Conservation (phyloP, 805 yeast genomes). For the Wickerhamiella nectarea region DNA sequence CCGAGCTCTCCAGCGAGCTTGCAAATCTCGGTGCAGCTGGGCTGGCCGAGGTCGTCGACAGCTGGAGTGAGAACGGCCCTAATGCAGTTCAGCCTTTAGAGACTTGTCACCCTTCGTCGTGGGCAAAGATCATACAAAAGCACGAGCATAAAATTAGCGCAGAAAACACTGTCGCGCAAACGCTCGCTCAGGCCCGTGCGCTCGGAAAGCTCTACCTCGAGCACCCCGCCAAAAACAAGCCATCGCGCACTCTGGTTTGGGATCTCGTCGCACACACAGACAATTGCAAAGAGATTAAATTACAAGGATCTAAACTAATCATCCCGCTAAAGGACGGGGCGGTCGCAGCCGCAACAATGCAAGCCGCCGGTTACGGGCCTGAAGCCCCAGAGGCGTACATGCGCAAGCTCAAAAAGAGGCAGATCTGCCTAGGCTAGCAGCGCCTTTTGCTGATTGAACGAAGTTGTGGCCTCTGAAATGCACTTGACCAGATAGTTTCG, state of each 20-base stretch:
- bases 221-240: conserved; percentile 11
- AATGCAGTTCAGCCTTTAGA: conserved; percentile 12
- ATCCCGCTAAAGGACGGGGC: conserved; percentile 15
- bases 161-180: neutral
- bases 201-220: conserved; percentile 16
- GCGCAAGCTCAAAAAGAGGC: conserved; percentile 7
- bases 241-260: neutral
- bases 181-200: conserved; percentile 18
- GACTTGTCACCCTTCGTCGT: conserved; percentile 1
- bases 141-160: conserved; percentile 12
- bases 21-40: conserved; percentile 51
- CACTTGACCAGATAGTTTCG: conserved; percentile 53
- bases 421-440: conserved; percentile 4
- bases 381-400: conserved; percentile 14
- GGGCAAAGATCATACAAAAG: conserved; percentile 13
- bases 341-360: conserved; percentile 16
- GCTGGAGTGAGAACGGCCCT: too few relatives aligned
- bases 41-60: conserved; percentile 33
- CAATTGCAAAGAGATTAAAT: neutral
- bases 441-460: conserved; percentile 38
- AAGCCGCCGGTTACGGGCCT: conserved; percentile 16
- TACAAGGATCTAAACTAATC: conserved; percentile 5
- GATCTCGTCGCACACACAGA: conserved; percentile 11
- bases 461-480: conserved; percentile 69
- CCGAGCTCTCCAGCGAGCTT: conserved; percentile 33